phyloP scores from a whole-genome alignment of 2,329 filamentous ascomycete species.

The Monilinia fructigena region DNA sequence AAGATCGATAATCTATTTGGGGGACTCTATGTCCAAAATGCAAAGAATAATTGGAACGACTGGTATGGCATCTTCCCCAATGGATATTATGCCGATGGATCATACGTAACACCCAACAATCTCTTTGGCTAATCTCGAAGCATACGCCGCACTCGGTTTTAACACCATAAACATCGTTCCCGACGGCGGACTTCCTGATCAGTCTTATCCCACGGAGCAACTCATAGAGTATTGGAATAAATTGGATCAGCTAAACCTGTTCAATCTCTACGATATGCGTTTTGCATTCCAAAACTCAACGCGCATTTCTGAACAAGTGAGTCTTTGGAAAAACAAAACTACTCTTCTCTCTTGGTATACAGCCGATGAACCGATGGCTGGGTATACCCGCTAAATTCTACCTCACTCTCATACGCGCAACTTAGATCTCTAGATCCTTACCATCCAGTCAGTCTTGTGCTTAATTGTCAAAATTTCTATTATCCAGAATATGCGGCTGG shows the following conservation, averaged over 20 bases:
- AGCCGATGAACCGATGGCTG: slow-evolving; percentile 49
- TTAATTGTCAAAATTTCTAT: slow-evolving; percentile 55
- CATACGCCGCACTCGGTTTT: slow-evolving; percentile 46
- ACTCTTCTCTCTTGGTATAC: slow-evolving; percentile 54
- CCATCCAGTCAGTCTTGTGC: slow-evolving; percentile 51
- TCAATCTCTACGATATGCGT: slow-evolving; percentile 45
- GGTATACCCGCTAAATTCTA: slow-evolving; percentile 45
- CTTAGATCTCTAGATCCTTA: slow-evolving; percentile 51
- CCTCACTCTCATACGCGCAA: slow-evolving; percentile 45
- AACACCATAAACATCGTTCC: slow-evolving; percentile 47
- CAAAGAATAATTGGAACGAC: slow-evolving; percentile 34
- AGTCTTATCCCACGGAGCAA: slow-evolving; percentile 42
- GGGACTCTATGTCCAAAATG: slow-evolving; percentile 45
- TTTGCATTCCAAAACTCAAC: slow-evolving; percentile 37
- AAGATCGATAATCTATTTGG: slow-evolving; percentile 50
- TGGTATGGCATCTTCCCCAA: slow-evolving; percentile 47
- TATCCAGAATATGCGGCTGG: slow-evolving; percentile 51
- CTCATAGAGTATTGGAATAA: slow-evolving; percentile 45
- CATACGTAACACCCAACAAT: slow-evolving; percentile 33
- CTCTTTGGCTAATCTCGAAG: slow-evolving; percentile 42
- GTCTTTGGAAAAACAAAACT: slow-evolving; percentile 39
- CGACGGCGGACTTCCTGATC: slow-evolving; percentile 41
- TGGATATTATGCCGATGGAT: slow-evolving; percentile 44
- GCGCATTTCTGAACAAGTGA: slow-evolving; percentile 43
- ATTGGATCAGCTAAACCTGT: slow-evolving; percentile 47